Base-by-base conservation (phyloP, 1,284 basidiomycete genomes). In the Heliocybe sulcata region DNA sequence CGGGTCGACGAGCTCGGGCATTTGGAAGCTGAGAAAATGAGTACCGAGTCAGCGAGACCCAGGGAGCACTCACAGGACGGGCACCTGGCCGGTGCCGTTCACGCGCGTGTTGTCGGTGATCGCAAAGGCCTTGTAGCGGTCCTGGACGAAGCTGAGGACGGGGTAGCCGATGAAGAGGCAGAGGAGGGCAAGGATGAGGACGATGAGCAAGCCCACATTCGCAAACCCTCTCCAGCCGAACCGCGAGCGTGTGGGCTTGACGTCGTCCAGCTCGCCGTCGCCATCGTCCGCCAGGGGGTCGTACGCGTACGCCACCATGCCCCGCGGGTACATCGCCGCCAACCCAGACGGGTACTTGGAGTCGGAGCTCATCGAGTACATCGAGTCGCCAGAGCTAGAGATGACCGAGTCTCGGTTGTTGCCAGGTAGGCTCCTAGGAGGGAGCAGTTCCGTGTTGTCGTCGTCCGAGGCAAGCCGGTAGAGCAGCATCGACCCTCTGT, bases 151-250 rank as follows among this genome's bases (percentile, higher is more conserved):
- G 20, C 72, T 70, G 61, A 92, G 65, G 63, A 94, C 81, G 1
- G 92, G 92, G 63, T 91, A 94, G 45, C 83, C 81, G 23, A 87
- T 80, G 66, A 94, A 95, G 6, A 94, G 79, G 53, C 72, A 69
- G 48, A 81, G 67, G 38, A 82, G 65, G 9, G 69, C 67, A n/a
- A 62, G 51, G 16, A 72, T 60, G 35, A 81, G 69, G 33, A 79
- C 35, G 47, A 75, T 50, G 26, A 82, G 69, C 55, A 78, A 76
- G 6, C 77, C 74, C 35, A 82, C 58, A 65, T 82, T 82, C 54
- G 69, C 61, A 12, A 80, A 48, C 1, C 79, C 78, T 51, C 80
- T 72, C 35, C 63, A 69, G 20, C 67, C 68, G 50, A 63, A 69
- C 20, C 68, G 67, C 52, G 63, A 63, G 51, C 73, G 66, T 1